phyloP scores from a whole-genome alignment of 1,139 yeast species.

The Zygoascus sp. region DNA sequence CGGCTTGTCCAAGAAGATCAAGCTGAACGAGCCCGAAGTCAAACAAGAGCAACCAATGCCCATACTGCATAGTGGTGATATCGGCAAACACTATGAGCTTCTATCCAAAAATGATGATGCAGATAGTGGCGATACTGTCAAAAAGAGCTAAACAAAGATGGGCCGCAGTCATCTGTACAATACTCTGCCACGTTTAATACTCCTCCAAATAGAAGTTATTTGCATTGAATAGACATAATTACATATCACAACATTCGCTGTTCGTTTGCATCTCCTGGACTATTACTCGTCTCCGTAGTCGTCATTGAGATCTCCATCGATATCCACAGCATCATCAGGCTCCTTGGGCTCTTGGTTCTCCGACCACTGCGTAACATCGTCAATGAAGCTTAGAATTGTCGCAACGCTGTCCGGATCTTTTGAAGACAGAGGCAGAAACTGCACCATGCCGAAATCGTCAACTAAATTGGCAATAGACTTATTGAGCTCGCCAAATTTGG shows the following conservation, averaged over 20 bases:
- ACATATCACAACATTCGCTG: not conserved
- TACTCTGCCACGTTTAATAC: too few relatives aligned
- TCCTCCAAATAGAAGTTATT: too few relatives aligned
- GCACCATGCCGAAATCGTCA: slow-evolving; percentile 98
- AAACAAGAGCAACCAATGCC: not conserved
- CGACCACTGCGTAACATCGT: slow-evolving; percentile 97
- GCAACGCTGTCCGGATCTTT: slow-evolving; percentile 74
- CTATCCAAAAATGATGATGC: too few relatives aligned
- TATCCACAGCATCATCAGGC: slow-evolving; percentile 72
- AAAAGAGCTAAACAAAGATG: too few relatives aligned
- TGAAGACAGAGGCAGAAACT: slow-evolving; percentile 85
- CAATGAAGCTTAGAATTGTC: slow-evolving; percentile 84
- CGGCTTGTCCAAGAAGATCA: not conserved
- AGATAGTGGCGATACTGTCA: too few relatives aligned
- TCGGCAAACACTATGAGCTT: too few relatives aligned
- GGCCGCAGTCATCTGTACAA: too few relatives aligned
- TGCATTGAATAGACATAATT: too few relatives aligned
- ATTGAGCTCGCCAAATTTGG: slow-evolving; percentile 70
- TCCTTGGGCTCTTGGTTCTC: slow-evolving; percentile 96
- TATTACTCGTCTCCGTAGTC: not conserved
- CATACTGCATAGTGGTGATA: too few relatives aligned
- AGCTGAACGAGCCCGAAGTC: not conserved
- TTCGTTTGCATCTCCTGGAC: not conserved
- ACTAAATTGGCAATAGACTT: slow-evolving; percentile 72
- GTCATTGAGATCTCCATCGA: slow-evolving; percentile 39